These are phyloP conservation scores for Fusarium longipes DNA, from an alignment of 2,329 filamentous ascomycete genomes.

Conservation along the genomic window DNA sequence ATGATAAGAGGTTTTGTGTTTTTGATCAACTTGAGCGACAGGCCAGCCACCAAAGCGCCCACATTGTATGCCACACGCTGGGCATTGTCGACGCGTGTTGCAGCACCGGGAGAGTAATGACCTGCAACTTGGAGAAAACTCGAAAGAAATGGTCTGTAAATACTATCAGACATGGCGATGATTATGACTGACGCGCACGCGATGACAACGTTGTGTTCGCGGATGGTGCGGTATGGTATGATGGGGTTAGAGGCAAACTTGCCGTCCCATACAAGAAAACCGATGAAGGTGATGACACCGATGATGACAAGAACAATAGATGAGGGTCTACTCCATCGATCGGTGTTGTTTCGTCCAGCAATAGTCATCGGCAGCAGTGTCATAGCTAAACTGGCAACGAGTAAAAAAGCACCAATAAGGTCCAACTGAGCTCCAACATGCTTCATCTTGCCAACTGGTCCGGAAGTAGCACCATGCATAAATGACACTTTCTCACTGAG, in stretches of 20 bases:
- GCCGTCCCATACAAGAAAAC: slow-evolving; percentile 27
- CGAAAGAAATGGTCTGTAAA: slow-evolving; percentile 28
- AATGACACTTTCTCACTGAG: slow-evolving; percentile 4
- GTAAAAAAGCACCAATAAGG: slow-evolving; percentile 23
- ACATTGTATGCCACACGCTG: slow-evolving; percentile 33
- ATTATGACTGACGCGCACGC: slow-evolving; percentile 27
- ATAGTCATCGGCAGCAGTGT: slow-evolving; percentile 32
- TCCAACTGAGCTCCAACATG: slow-evolving; percentile 24
- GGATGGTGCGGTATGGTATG: slow-evolving; percentile 33
- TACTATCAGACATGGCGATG: slow-evolving; percentile 36
- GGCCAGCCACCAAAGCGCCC: slow-evolving; percentile 3
- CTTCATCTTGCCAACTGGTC: background rate
- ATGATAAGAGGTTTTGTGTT: slow-evolving; percentile 33
- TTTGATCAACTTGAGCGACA: slow-evolving; percentile 27
- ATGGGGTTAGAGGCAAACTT: slow-evolving; percentile 24
- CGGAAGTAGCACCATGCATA: slow-evolving; percentile 7
- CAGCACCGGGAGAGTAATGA: slow-evolving; percentile 27
- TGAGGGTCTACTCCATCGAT: slow-evolving; percentile 25
- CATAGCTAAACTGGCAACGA: slow-evolving; percentile 32
- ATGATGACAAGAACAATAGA: slow-evolving; percentile 31
- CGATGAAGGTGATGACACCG: slow-evolving; percentile 18
- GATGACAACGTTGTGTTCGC: slow-evolving; percentile 33
- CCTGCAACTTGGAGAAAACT: slow-evolving; percentile 33
- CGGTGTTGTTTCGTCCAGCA: slow-evolving; percentile 29
- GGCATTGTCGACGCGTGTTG: slow-evolving; percentile 27